Evolutionary conservation across 768 basidiomycete genomes (phyloP).

Genomic region (Hygrocybe coccinea): DNA sequence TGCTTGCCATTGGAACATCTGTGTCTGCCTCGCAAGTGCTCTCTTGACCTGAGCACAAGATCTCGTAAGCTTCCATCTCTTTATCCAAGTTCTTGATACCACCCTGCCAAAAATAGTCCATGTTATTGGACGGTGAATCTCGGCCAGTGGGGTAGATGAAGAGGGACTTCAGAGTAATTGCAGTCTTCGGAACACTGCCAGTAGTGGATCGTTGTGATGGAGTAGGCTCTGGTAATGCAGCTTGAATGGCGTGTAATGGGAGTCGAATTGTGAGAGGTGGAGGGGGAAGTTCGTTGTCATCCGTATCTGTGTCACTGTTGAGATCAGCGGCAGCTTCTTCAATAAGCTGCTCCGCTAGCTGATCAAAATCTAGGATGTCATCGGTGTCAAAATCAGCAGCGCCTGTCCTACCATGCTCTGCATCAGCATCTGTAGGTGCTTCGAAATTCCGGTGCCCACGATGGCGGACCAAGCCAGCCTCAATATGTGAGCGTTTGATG

Average conservation of each 20-base stretch:
- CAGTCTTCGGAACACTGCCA: neutral
- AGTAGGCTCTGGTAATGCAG: neutral
- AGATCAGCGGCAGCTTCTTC: neutral
- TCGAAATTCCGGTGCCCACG: slow-evolving; percentile 7
- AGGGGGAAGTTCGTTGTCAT: neutral
- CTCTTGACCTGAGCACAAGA: slow-evolving; percentile 5
- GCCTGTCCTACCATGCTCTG: neutral
- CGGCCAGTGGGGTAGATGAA: slow-evolving; percentile 8
- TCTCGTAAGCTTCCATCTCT: slow-evolving; percentile 16
- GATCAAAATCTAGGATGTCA: neutral
- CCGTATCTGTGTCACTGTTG: neutral
- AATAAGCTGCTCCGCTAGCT: neutral
- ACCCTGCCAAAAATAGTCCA: slow-evolving; percentile 15
- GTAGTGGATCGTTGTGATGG: neutral
- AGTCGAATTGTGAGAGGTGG: neutral
- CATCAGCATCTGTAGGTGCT: neutral
- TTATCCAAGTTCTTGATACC: slow-evolving; percentile 16
- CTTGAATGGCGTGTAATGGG: neutral
- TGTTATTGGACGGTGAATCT: slow-evolving; percentile 5
- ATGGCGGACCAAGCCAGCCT: slow-evolving; percentile 10
- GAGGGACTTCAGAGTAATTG: slow-evolving; percentile 4
- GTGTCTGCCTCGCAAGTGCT: neutral
- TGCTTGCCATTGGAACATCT: neutral
- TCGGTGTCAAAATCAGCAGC: neutral
- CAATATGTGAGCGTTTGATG: slow-evolving; percentile 15